A percentile compares a stretch with the other conserved stretches of the same genome.
Conservation (phyloP, 495 filamentous ascomycete genomes). For the Aspergillus wentii region DNA sequence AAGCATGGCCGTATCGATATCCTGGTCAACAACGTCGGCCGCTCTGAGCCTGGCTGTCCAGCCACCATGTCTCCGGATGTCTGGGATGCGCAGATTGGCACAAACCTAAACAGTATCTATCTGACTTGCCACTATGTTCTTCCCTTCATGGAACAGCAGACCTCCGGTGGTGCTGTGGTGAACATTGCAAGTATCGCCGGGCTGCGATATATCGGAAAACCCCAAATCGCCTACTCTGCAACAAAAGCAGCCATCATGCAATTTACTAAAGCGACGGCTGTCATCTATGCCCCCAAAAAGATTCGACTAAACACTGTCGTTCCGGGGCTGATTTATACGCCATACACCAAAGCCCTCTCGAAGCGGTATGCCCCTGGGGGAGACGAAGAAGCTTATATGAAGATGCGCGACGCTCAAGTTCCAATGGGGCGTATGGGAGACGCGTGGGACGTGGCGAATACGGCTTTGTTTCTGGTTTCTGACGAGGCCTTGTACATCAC, state of each 20-base stretch:
- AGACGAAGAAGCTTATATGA: slow-evolving; percentile 29
- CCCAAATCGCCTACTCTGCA: slow-evolving; percentile 46
- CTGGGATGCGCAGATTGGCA: slow-evolving; percentile 45
- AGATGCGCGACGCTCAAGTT: slow-evolving; percentile 33
- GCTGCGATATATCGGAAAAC: slow-evolving; percentile 48
- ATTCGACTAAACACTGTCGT: slow-evolving; percentile 51
- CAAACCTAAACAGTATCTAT: slow-evolving; percentile 52
- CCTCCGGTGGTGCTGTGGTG: slow-evolving; percentile 32
- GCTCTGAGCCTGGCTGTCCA: slow-evolving; percentile 43
- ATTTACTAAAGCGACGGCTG: slow-evolving; percentile 45
- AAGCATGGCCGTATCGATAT: slow-evolving; percentile 51
- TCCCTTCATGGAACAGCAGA: slow-evolving; percentile 45
- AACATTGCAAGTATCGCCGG: slow-evolving; percentile 45
- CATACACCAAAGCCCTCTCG: slow-evolving; percentile 36
- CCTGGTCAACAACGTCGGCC: slow-evolving; percentile 51
- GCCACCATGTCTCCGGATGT: slow-evolving; percentile 41
- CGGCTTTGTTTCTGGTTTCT: slow-evolving; percentile 44
- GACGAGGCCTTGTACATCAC: slow-evolving; percentile 49
- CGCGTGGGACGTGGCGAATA: slow-evolving; percentile 49
- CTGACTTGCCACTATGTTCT: slow-evolving; percentile 40
- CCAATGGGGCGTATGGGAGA: slow-evolving; percentile 39
- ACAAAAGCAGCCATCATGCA: slow-evolving; percentile 46
- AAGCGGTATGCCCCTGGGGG: slow-evolving; percentile 35
- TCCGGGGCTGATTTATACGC: slow-evolving; percentile 47
- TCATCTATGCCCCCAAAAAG: slow-evolving; percentile 41